Base-by-base conservation (phyloP, 768 basidiomycete species). In the Piloderma croceum region DNA sequence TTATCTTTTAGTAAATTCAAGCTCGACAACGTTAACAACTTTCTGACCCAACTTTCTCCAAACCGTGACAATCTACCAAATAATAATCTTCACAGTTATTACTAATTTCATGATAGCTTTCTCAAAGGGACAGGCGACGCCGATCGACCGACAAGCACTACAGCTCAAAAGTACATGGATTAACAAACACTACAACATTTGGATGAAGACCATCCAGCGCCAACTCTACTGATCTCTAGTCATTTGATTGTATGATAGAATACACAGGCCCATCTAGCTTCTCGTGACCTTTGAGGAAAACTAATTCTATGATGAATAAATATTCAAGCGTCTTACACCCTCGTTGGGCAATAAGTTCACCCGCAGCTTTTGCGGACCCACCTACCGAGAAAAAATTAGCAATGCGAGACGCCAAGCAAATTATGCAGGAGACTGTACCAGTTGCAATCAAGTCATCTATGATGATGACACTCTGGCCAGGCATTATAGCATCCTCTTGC, bases 371-470 rank as follows among this genome's bases (percentile, higher is more conserved):
- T 6, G 96, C 96, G 23, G 92, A 96, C 7, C 96, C 96, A 46
- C 92, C 91, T 90, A 39, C 10, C 43, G 23, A 34, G 34, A 15
- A 24, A 5, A 25, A 34, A 37, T 44, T n/a, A 29, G 20, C 19
- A 39, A 41, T 40, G 24, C 23, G 21, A 38, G 22, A 31, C 21
- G 24, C 24, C 34, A 17, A 40, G 4, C 20, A n/a, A 6, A 45
- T n/a, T 38, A 18, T 15, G 24, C 23, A 38, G 21, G 15, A 29
- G n/a, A 24, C 18, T 21, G 46, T 47, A 87, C 93, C 94, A 22
- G 94, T 97, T 0, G 96, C 96, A 47, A 99, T 89, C 29, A 99
- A 72, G 61, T 99, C 96, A 62, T 99, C 96, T 20, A 99, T 70
- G 32, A 99, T 71, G 34, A 99, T 60, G 17, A 92, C 90, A 44